These are phyloP conservation scores for Sporothrix euskadiensis DNA, from an alignment of 2,329 filamentous ascomycete species.

Conservation along the genomic window DNA sequence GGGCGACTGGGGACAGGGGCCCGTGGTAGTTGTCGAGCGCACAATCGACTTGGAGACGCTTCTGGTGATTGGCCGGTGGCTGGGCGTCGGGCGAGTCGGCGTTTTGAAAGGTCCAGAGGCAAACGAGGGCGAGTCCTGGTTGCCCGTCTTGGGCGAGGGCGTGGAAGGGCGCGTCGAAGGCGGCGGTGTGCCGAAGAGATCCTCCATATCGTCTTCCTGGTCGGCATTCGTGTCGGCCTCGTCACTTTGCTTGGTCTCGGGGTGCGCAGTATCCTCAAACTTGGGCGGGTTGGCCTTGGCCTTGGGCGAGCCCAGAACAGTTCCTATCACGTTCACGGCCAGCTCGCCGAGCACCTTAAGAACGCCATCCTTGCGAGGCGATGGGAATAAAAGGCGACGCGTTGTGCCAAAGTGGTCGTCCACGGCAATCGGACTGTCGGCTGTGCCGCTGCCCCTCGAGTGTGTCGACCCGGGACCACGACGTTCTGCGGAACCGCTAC, in stretches of 20 bases:
- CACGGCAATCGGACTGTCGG: conserved; percentile 57
- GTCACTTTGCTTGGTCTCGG: conserved; percentile 33
- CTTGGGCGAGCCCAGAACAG: conserved; percentile 36
- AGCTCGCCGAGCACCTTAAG: conserved; percentile 63
- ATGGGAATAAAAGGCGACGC: conserved; percentile 73
- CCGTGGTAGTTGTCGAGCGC: conserved; percentile 46
- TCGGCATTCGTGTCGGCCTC: conserved; percentile 46
- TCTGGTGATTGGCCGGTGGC: conserved; percentile 61
- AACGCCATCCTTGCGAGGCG: conserved; percentile 66
- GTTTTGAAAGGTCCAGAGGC: conserved; percentile 58
- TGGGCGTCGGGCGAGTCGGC: conserved; percentile 62
- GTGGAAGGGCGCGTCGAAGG: conserved; percentile 48
- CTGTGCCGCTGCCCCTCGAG: conserved; percentile 57
- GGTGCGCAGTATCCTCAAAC: conserved; percentile 8
- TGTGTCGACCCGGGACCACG: conserved; percentile 51
- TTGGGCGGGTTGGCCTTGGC: conserved; percentile 37
- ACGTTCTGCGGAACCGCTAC: conserved; percentile 36
- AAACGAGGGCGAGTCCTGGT: conserved; percentile 37
- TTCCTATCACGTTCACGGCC: conserved; percentile 51
- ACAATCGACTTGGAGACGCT: conserved; percentile 58
- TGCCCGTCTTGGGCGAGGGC: conserved; percentile 48
- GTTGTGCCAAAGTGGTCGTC: conserved; percentile 58
- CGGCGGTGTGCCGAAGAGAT: conserved; percentile 66
- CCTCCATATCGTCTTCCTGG: conserved; percentile 43
- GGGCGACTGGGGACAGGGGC: conserved; percentile 46